phyloP scores from a whole-genome alignment of 352 stramenopile species.

The Phytophthora sojae region DNA sequence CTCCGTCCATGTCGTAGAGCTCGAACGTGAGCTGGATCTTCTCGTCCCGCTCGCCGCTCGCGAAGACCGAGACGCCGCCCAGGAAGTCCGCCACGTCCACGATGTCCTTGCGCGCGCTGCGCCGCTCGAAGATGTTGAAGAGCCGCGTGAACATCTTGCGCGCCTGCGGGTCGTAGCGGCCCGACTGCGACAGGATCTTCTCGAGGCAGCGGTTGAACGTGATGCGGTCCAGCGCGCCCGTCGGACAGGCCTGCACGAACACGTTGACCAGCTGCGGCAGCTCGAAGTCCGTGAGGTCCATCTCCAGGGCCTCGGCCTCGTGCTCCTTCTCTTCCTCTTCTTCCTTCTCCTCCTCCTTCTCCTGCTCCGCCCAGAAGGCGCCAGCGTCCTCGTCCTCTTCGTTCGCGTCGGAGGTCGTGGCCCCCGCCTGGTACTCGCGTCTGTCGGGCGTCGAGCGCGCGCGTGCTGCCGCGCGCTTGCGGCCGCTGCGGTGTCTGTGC shows the following conservation, averaged over 20 bases:
- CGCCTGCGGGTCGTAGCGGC: conserved; percentile 76
- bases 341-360: conserved; percentile 25
- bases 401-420: conserved; percentile 38
- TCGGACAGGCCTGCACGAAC: conserved; percentile 82
- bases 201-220: conserved; percentile 79
- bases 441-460: conserved; percentile 23
- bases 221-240: conserved; percentile 67
- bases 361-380: not conserved
- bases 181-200: conserved; percentile 85
- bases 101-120: conserved; percentile 51
- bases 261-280: conserved; percentile 84
- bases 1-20: conserved; percentile 85
- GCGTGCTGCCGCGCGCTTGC: conserved; percentile 19
- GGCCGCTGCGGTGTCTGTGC: conserved; percentile 21
- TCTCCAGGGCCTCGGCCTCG: conserved; percentile 30
- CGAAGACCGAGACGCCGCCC: conserved; percentile 84
- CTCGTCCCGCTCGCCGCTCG: conserved; percentile 80
- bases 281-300: conserved; percentile 88
- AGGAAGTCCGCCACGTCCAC: conserved; percentile 87
- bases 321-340: conserved; percentile 18
- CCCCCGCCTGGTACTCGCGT: conserved; percentile 18
- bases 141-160: conserved; percentile 79
- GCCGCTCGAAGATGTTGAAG: conserved; percentile 81
- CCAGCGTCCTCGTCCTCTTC: conserved; percentile 31
- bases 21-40: conserved; percentile 89